Conservation (phyloP, 208 protist species). For the Trypanosoma boissoni region DNA sequence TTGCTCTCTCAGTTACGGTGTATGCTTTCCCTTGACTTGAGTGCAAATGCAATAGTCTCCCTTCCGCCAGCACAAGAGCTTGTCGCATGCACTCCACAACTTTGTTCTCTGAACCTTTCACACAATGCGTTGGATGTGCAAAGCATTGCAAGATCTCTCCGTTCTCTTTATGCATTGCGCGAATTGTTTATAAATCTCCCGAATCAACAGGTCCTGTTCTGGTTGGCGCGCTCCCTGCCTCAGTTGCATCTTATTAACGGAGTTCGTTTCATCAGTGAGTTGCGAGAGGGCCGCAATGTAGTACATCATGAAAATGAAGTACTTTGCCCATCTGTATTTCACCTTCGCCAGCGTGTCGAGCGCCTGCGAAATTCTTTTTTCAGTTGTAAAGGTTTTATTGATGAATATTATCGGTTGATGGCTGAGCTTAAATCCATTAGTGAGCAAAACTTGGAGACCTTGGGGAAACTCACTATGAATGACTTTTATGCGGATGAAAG, state of each 20-base stretch:
- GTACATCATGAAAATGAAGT: too few species aligned
- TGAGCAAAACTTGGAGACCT: too few species aligned
- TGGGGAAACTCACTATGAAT: too few species aligned
- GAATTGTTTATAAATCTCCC: background rate
- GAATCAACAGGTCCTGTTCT: background rate
- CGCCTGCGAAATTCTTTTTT: too few species aligned
- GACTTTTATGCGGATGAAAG: too few species aligned
- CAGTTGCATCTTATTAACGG: background rate
- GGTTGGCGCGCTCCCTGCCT: background rate
- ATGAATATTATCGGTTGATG: too few species aligned
- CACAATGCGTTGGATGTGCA: background rate
- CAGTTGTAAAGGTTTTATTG: too few species aligned
- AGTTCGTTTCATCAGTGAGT: too few species aligned
- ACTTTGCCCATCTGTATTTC: too few species aligned
- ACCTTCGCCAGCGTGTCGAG: too few species aligned
- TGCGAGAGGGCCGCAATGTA: too few species aligned
- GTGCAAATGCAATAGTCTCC: background rate
- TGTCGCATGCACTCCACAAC: background rate
- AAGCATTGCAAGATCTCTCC: background rate
- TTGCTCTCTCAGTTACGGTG: background rate
- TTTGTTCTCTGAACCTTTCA: constrained; percentile 2
- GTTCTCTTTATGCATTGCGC: background rate
- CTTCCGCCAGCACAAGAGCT: background rate
- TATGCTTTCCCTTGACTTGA: constrained; percentile 5
- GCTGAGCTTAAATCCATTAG: too few species aligned